Base-by-base conservation (phyloP, 2,329 filamentous ascomycete species). In the Penicillium vulpinum region DNA sequence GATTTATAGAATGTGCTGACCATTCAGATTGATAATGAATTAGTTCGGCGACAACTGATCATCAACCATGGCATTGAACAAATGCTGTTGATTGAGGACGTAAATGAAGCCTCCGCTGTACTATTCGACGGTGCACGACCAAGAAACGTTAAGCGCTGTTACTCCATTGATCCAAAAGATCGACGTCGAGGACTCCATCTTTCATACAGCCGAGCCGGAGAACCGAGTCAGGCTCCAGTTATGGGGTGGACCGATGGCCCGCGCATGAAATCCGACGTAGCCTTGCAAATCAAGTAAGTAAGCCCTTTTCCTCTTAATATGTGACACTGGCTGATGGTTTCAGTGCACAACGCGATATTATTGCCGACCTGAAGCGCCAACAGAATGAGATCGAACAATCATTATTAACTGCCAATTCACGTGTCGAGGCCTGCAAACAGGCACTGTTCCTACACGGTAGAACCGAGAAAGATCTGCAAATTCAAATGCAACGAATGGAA, bases 31-130 rank as follows among this genome's bases (percentile, higher is more conserved):
- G 90, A 94, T 59, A 86, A 93, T 63, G 84, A 89, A 21, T 76
- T 89, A 41, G 88, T 97, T 21, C 87, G 87, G 48, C 89, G 91
- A 59, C 88, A 92, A 57, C 78, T 97, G 45, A 88, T 99, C 67
- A 94, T 97, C 70, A 88, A 87, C 60, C 83, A 91, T 64, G 77
- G 78, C 7, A 91, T 97, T 51, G 94, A 99, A 60, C 92, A 97
- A 72, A 85, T 88, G 8, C 84, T 96, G 6, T 80, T 99, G 0
- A 85, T 97, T 52, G 80, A 86, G 54, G 80, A 88, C 29, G 80
- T 89, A 28, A 73, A 80, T 1, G 83, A 90, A 54, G 94, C 88
- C 1, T 80, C 88, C 41, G 76, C 80, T 4, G 83, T 90, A 44
- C 90, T 96, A 83, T 85, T 88, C 58, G 80, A 82, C 51, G 80